Evolutionary conservation across 805 yeast species (phyloP).

Genomic region (Kodamaea kaohsiungensis): DNA sequence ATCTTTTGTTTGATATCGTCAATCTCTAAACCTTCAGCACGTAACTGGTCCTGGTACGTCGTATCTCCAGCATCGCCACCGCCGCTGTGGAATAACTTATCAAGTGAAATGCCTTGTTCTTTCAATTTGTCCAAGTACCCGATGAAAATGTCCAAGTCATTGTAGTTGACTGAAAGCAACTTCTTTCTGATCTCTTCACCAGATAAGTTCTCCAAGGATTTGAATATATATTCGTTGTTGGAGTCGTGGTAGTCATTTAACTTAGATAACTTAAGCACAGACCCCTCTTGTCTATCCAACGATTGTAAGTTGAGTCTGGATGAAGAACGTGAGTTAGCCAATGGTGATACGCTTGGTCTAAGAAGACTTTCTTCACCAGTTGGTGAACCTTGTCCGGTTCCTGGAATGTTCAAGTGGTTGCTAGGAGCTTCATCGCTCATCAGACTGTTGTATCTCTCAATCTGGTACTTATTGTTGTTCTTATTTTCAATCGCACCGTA

Average conservation of each 20-base stretch:
- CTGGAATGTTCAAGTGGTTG: slow-evolving; percentile 1
- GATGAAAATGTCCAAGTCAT: slow-evolving; percentile 36
- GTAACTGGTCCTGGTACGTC: slow-evolving; percentile 4
- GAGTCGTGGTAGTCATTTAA: slow-evolving; percentile 23
- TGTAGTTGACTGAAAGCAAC: slow-evolving; percentile 30
- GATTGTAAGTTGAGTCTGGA: slow-evolving; percentile 35
- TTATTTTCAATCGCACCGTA: slow-evolving; percentile 3
- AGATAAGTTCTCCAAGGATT: slow-evolving; percentile 19
- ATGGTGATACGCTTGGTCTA: slow-evolving; percentile 13
- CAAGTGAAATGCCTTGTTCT: slow-evolving; percentile 33
- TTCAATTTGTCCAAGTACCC: slow-evolving; percentile 32
- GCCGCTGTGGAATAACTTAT: slow-evolving; percentile 17
- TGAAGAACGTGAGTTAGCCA: slow-evolving; percentile 19
- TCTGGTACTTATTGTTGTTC: background rate
- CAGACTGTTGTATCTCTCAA: slow-evolving; percentile 7
- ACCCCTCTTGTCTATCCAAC: slow-evolving; percentile 44
- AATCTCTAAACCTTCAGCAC: slow-evolving; percentile 14
- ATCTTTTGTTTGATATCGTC: slow-evolving; percentile 14
- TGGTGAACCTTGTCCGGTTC: background rate
- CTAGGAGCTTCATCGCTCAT: slow-evolving; percentile 5
- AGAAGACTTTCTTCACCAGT: background rate
- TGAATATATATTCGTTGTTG: slow-evolving; percentile 8
- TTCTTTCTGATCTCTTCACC: slow-evolving; percentile 43
- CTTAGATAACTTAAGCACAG: slow-evolving; percentile 36
- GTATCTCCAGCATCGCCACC: background rate